Conservation (phyloP, 2,329 filamentous ascomycete genomes). For the Hypoxylon sp. region DNA sequence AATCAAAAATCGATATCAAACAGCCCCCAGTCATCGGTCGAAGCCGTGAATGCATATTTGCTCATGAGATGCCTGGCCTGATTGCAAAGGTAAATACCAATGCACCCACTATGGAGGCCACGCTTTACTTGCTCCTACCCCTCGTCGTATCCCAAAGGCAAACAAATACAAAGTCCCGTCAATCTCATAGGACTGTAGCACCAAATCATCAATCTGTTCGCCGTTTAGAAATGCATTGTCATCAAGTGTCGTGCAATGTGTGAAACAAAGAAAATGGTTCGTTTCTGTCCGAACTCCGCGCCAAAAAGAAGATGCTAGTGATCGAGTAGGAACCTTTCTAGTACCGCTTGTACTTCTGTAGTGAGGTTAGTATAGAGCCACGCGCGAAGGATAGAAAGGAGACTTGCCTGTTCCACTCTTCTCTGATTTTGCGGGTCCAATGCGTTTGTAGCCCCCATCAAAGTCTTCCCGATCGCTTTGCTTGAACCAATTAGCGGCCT, state of each 20-base stretch:
- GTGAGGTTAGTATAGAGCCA: slow-evolving; percentile 16
- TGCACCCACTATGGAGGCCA: too few relatives aligned
- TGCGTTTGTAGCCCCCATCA: slow-evolving; percentile 91
- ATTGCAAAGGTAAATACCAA: too few relatives aligned
- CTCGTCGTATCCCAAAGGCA: slow-evolving; percentile 9
- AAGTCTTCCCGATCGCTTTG: slow-evolving; percentile 85
- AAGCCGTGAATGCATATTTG: neutral
- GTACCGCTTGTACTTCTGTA: slow-evolving; percentile 40
- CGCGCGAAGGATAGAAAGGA: neutral
- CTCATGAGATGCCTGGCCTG: neutral
- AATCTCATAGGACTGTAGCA: slow-evolving; percentile 27
- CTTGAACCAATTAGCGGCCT: slow-evolving; percentile 89
- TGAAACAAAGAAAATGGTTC: slow-evolving; percentile 9
- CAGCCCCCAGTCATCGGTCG: neutral
- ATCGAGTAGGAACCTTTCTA: slow-evolving; percentile 18
- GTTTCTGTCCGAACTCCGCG: slow-evolving; percentile 24
- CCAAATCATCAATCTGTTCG: slow-evolving; percentile 32
- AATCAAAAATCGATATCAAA: too few relatives aligned
- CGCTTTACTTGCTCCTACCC: too few relatives aligned
- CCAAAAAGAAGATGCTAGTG: slow-evolving; percentile 12
- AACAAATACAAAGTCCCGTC: slow-evolving; percentile 19
- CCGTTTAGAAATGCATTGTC: slow-evolving; percentile 37
- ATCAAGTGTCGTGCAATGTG: slow-evolving; percentile 20
- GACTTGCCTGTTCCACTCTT: slow-evolving; percentile 88
- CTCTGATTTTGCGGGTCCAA: slow-evolving; percentile 84